Percentiles rank a stretch among this genome's conserved stretches.
phyloP scores from a whole-genome alignment of 495 filamentous ascomycete species.

The Beverwykella pulmonaria region DNA sequence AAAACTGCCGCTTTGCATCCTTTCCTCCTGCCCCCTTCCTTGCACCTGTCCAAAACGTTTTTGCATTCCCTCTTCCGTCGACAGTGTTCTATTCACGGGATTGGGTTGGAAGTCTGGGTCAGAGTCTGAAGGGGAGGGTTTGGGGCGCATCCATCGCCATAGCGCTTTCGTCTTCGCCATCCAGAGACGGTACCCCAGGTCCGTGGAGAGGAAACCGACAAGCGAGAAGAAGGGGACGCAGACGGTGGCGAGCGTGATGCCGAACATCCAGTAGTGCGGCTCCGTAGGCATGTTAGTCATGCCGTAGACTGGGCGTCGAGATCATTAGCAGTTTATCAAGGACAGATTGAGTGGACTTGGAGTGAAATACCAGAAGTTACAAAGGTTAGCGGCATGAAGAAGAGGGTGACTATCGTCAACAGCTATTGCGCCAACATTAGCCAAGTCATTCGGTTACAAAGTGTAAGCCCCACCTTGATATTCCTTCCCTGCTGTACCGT shows the following conservation, averaged over 20 bases:
- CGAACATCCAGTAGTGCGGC: constrained; percentile 44
- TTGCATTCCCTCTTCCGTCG: constrained; percentile 25
- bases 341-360: no score
- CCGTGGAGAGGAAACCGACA: constrained; percentile 50
- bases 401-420: constrained; percentile 53
- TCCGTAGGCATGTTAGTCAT: constrained; percentile 51
- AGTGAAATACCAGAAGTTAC: neutral
- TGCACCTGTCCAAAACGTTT: neutral
- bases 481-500: constrained; percentile 51
- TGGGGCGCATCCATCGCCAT: constrained; percentile 19
- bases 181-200: constrained; percentile 31
- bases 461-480: constrained; percentile 42
- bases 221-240: constrained; percentile 53
- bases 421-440: constrained; percentile 20
- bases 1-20: neutral
- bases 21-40: neutral
- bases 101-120: neutral
- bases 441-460: neutral
- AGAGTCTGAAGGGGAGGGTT: neutral
- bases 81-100: constrained; percentile 13
- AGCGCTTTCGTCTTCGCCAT: constrained; percentile 21
- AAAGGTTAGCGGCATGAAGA: constrained; percentile 51
- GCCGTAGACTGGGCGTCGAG: constrained; percentile 52
- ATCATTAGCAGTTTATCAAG: no score
- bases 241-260: constrained; percentile 45